A percentile compares a stretch with the other conserved stretches of the same genome.
Conservation (phyloP, 345 rosid species). For the Eucalyptus lansdowneana region DNA sequence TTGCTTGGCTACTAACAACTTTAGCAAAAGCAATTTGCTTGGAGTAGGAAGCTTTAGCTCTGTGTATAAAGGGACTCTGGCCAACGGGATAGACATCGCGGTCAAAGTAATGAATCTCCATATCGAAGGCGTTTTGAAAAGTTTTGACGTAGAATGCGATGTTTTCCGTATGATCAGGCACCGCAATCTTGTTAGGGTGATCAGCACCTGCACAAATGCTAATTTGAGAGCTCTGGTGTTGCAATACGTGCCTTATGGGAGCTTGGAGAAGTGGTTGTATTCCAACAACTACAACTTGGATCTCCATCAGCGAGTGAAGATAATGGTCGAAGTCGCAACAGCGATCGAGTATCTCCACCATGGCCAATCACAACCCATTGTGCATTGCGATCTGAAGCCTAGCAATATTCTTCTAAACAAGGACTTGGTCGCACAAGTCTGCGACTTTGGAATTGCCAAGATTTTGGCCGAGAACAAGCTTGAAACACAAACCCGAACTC, state of each 20-base stretch:
- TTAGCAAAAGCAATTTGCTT: neutral
- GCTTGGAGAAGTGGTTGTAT: neutral
- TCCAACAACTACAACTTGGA: neutral
- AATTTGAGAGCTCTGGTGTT: neutral
- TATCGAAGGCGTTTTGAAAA: neutral
- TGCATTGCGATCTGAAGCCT: neutral
- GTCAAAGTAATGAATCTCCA: neutral
- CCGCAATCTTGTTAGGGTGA: conserved; percentile 1
- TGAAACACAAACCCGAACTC: no score
- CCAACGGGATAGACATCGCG: neutral
- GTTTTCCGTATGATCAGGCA: neutral
- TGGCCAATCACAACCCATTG: neutral
- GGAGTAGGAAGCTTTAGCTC: neutral
- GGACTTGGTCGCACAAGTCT: no score
- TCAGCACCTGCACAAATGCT: neutral
- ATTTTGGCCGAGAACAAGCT: no score
- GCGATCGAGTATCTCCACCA: neutral
- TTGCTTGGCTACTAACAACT: neutral
- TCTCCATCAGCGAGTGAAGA: neutral
- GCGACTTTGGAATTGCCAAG: no score
- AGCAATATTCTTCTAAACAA: neutral
- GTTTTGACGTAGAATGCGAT: neutral
- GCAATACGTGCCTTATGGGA: neutral
- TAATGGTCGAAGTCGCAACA: neutral
- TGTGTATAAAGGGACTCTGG: neutral